Percentiles rank a stretch among this genome's conserved stretches.
Conservation (phyloP, 192 early-diverging fungal genomes). For the Umbelopsis sp. region DNA sequence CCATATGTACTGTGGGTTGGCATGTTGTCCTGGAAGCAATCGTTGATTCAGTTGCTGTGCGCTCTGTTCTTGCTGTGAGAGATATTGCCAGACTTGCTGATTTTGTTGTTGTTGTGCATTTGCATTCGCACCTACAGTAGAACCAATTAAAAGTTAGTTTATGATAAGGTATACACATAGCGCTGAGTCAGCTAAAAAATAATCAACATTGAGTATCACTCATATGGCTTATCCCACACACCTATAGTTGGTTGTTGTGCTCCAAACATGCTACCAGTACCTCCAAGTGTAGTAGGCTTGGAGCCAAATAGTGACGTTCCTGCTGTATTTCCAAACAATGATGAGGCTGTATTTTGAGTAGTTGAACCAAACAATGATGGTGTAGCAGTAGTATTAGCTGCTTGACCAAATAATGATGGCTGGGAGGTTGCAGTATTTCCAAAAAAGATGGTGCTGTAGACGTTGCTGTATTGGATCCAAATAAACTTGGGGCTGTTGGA, state of each 20-base stretch:
- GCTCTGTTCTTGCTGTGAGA: conserved; percentile 37
- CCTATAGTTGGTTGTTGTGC: not conserved
- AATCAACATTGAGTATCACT: no score
- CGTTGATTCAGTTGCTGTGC: conserved; percentile 43
- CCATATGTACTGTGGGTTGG: conserved; percentile 48
- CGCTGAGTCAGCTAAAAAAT: no score
- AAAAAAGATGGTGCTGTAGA: not conserved
- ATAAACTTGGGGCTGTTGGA: not conserved
- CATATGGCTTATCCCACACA: not conserved
- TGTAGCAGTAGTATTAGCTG: not conserved
- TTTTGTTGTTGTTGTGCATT: conserved; percentile 29
- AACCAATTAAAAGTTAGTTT: not conserved
- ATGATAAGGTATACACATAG: conserved; percentile 1
- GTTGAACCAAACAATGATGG: conserved; percentile 14
- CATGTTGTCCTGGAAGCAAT: conserved; percentile 26
- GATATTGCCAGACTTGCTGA: conserved; percentile 30
- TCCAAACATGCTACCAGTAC: conserved; percentile 22
- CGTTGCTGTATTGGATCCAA: conserved; percentile 17
- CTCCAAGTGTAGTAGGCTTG: not conserved
- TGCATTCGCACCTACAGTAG: not conserved
- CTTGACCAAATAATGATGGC: conserved; percentile 18
- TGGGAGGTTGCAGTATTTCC: not conserved
- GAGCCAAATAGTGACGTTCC: not conserved
- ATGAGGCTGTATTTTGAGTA: not conserved
- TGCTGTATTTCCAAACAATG: conserved; percentile 14